Evolutionary conservation across 1,139 yeast species (phyloP), one percentile per base, ranked within the genome.

Genomic region (Pichia inconspicua): DNA sequence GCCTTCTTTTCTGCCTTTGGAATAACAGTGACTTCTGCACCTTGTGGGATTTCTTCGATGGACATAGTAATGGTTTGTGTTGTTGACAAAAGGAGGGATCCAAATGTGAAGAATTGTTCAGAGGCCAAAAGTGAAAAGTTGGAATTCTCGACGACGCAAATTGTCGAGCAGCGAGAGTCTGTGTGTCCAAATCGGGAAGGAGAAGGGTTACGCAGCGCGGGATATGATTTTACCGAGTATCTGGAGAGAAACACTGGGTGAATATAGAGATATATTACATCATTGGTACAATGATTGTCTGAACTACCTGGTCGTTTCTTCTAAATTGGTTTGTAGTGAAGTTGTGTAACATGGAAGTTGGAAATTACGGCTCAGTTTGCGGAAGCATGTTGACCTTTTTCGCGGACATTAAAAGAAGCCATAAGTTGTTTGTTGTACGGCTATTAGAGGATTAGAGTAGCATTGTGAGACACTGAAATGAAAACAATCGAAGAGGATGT

Each of bases 1-100:
- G 98, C 97, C 77, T 90, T 89, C 81, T 87, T 86, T 76, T 90
- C 97, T 73, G 87, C 84, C 75, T 85, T 87, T 68, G 92, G 77
- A 72, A 85, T 75, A 69, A 90, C 78, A 66, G 83, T 75, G 66
- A 89, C 92, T 69, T 82, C 82, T 63, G 96, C 84, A 63, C 95
- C 95, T 69, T 82, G 87, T 69, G 94, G 90, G 73, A 87, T 82
- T 72, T 55, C 57, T 52, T 53, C 56, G 19, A 53, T 50, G 38
- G 57, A 55, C 57, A 55, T 54, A 25, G 25, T 17, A 9, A 27
- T 22, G 22, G 34, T 34, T 34, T 15, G 27, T 31, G 22, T 15
- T 41, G 44, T 40, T 19, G 27, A 6, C 27, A 9, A 38, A 19
- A 19, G 30, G 17, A 25, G 17, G 32, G 27, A 40, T 12, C 22